phyloP scores from a whole-genome alignment of 2,329 filamentous ascomycete genomes.

The Teratosphaeria destructans region DNA sequence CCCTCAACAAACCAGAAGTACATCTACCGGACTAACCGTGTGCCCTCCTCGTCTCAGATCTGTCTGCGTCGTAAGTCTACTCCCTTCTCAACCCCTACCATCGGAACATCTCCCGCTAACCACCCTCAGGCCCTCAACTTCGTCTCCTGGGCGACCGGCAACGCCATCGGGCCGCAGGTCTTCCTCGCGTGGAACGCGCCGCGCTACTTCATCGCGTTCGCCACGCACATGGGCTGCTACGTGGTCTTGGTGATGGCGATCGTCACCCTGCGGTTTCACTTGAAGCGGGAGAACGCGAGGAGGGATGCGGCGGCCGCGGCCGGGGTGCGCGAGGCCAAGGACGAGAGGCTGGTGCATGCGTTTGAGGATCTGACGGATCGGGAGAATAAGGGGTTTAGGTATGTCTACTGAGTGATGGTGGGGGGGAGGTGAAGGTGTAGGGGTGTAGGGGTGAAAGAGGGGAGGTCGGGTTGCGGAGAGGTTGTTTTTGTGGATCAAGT shows the following conservation, averaged over 20 bases:
- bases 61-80: neutral
- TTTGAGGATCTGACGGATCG: constrained; percentile 25
- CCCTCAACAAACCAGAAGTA: neutral
- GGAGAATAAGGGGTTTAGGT: constrained; percentile 1
- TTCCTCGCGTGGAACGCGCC: constrained; percentile 52
- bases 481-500: too few species aligned
- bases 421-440: neutral
- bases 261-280: constrained; percentile 32
- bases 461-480: too few species aligned
- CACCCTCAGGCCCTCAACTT: constrained; percentile 57
- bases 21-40: neutral
- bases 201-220: constrained; percentile 59
- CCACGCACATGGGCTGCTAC: constrained; percentile 61
- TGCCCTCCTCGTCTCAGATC: neutral
- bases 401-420: neutral
- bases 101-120: neutral
- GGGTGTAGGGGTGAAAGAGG: neutral
- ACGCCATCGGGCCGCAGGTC: constrained; percentile 57
- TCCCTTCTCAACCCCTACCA: neutral
- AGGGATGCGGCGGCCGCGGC: constrained; percentile 24
- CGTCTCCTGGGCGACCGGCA: constrained; percentile 58
- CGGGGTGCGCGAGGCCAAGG: constrained; percentile 13
- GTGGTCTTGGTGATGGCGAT: constrained; percentile 35
- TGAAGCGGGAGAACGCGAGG: constrained; percentile 32
- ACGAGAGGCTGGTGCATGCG: constrained; percentile 21